Evolutionary conservation across 768 basidiomycete genomes (phyloP), one percentile per base, ranked within the genome.

Genomic region (Amanita inopinata): DNA sequence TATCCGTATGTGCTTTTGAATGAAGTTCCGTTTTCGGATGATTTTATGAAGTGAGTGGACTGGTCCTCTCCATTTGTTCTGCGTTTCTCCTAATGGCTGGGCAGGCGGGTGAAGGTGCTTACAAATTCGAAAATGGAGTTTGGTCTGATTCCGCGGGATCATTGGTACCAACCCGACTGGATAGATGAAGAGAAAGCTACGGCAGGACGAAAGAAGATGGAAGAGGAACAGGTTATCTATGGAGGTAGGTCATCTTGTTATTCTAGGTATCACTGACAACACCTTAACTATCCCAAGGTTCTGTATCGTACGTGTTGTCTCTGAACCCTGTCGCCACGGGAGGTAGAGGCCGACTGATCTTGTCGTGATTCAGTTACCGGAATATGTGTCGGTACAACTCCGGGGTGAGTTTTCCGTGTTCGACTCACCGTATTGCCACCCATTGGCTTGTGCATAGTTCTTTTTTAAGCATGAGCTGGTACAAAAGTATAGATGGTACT

Each of bases 1-100:
- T 93, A 94, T 54, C 86, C 88, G 3, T 93, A 84, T 61, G 80
- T 88, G 24, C 77, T 94, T 60, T 66, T 94, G 48, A 93, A 93
- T 53, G 89, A 94, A 43, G 77, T 74, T 49, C 69, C 71, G 1
- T 92, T 93, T 56, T 69, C 76, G 15, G 78, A 80, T 5, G 74
- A 78, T 19, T 91, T 91, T 62, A 86, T 80, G 54, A 61, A 61
- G 76, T 82, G 51, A 43, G 74, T 54, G n/a, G n/a, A n/a, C n/a
- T n/a, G n/a, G n/a, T n/a, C n/a, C n/a, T n/a, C n/a, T n/a, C n/a
- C n/a, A n/a, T n/a, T n/a, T n/a, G n/a, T n/a, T n/a, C n/a, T n/a
- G n/a, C n/a, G n/a, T n/a, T n/a, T n/a, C n/a, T n/a, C n/a, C n/a
- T n/a, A n/a, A n/a, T n/a, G n/a, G n/a, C n/a, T n/a, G n/a, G n/a